These are phyloP conservation scores for Syncephalastrum racemosum DNA, from an alignment of 371 early-diverging fungal species.

Conservation along the genomic window DNA sequence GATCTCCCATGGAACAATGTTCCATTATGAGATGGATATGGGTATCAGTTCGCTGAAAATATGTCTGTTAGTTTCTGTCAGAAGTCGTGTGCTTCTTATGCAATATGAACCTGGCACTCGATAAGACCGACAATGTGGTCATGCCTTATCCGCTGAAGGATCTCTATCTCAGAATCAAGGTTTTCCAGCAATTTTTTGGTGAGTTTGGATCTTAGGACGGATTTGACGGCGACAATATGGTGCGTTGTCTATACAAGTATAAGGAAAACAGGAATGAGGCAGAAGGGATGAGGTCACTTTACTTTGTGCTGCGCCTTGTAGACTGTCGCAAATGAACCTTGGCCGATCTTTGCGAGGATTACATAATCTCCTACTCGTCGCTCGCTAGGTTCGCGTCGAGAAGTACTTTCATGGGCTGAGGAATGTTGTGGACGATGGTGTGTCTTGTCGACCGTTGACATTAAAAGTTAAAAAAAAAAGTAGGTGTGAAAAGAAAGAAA, in stretches of 20 bases:
- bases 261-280: slow-evolving; percentile 1
- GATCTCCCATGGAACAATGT: slow-evolving; percentile 89
- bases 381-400: slow-evolving; percentile 10
- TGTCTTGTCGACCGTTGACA: too few species aligned
- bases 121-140: slow-evolving; percentile 84
- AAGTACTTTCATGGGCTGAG: too few species aligned
- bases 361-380: slow-evolving; percentile 63
- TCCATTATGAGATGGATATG: slow-evolving; percentile 96
- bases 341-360: slow-evolving; percentile 78
- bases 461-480: too few species aligned
- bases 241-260: slow-evolving; percentile 47
- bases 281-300: slow-evolving; percentile 8
- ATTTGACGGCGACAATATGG: slow-evolving; percentile 84
- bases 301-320: slow-evolving; percentile 80
- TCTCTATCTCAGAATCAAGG: slow-evolving; percentile 90
- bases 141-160: slow-evolving; percentile 83
- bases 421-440: too few species aligned
- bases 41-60: slow-evolving; percentile 74
- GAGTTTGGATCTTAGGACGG: slow-evolving; percentile 81
- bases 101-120: slow-evolving; percentile 65
- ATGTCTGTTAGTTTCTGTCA: slow-evolving; percentile 1
- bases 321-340: slow-evolving; percentile 95
- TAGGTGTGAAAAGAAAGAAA: too few species aligned
- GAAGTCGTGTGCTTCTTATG: not conserved
- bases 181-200: slow-evolving; percentile 88